Evolutionary conservation across 2,329 filamentous ascomycete species (phyloP), one percentile per base, ranked within the genome.

Genomic region (Trichophyton equinum): DNA sequence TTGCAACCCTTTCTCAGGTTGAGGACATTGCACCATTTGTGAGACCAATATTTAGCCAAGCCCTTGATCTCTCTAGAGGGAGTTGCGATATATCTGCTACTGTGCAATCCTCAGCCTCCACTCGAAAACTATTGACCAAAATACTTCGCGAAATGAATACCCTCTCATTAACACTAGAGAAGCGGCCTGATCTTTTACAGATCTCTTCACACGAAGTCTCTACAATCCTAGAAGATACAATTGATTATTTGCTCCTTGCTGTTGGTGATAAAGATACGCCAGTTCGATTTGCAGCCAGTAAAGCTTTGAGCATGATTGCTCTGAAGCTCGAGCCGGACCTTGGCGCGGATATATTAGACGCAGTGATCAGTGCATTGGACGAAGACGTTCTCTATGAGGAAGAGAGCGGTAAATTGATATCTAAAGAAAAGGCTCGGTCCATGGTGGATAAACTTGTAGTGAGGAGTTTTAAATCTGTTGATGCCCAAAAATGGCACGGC

Each of bases 401-500:
- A 42, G 69, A 70, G 1, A 73, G 74, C 61, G 75, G 74, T 5
- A 67, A 70, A n/a, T 68, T 77, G 15, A 65, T 76, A 46, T 71
- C 74, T 13, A 66, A 67, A 4, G 67, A 68, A 42, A 70, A 76
- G 59, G 70, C 69, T 55, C 66, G 66, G 55, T 70, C 62, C 7
- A 65, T 70, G 33, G 68, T 67, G 6, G 61, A 66, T 74, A 74
- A 74, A 20, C 77, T 75, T 38, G 57, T 75, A 44, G 76, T 75
- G 74, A 64, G 72, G 71, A 76, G 94, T 69, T 76, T 95, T 40
- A 85, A 84, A 47, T 85, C 85, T 7, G 90, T 95, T 13, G 85
- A 95, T 71, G 82, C 89, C 15, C 79, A 92, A 27, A 85, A 87
- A 72, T 99, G 94, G 94, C 94, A 99, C 72, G 94, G 94, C 0